Evolutionary conservation across 208 protist genomes (phyloP), one percentile per base, ranked within the genome.

Genomic region (Wallacemonas sp.): DNA sequence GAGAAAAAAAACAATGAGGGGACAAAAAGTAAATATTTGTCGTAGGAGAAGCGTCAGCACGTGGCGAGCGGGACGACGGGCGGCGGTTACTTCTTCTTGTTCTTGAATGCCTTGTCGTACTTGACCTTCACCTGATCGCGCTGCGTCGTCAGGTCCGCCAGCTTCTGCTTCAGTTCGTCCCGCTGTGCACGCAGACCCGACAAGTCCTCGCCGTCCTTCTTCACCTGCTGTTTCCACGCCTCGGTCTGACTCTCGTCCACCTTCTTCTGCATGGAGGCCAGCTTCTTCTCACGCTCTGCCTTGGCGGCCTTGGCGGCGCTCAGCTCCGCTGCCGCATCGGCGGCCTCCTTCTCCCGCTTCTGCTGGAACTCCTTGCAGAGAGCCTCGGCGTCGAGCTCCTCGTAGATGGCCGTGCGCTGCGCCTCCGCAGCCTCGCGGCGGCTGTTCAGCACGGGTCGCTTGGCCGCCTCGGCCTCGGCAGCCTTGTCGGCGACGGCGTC

Each of bases 31-130:
- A 7, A 26, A 45, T 32, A 49, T 3, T 2, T 26, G 14, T 14
- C 14, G 38, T 7, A 42, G 7, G 10, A 42, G 7, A n/a, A n/a
- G n/a, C n/a, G n/a, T n/a, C n/a, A n/a, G n/a, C n/a, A n/a, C n/a
- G n/a, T n/a, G n/a, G n/a, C n/a, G n/a, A n/a, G n/a, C n/a, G n/a
- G n/a, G n/a, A n/a, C n/a, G n/a, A n/a, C n/a, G n/a, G n/a, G n/a
- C n/a, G n/a, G n/a, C n/a, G n/a, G n/a, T n/a, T n/a, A n/a, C 63
- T 63, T 64, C 71, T 78, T 85, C 41, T 66, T 72, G 14, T 79
- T 76, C 64, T 77, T 79, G 44, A 55, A 76, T n/a, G 68, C 32
- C 79, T 85, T 84, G 32, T 63, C 63, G 55, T 83, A 72, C 57
- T 74, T 71, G 25, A 55, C 79, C 31, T 49, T 52, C 8, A 65